A percentile compares a stretch with the other conserved stretches of the same genome.
These are phyloP conservation scores for Chrysopogon serrulatus DNA, from an alignment of 176 grass and related monocot genomes.

Conservation along the genomic window DNA sequence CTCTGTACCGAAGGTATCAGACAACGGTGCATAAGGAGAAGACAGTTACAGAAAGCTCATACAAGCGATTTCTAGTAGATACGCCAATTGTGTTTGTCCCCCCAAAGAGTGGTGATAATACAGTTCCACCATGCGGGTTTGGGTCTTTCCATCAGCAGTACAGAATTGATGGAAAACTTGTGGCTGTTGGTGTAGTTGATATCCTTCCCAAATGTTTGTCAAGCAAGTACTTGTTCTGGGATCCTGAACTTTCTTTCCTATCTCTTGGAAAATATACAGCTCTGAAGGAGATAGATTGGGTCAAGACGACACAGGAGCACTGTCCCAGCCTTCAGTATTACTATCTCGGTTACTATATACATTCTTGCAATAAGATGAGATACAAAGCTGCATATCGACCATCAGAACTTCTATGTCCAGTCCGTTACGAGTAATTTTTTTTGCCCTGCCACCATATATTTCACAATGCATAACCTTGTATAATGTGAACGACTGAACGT, in stretches of 20 bases:
- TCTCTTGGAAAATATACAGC: slow-evolving; percentile 95
- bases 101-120: slow-evolving; percentile 49
- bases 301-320: slow-evolving; percentile 56
- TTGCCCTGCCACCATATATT: not conserved
- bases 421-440: slow-evolving; percentile 72
- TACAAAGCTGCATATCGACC: slow-evolving; percentile 96
- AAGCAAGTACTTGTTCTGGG: slow-evolving; percentile 99
- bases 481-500: not conserved
- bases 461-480: not conserved
- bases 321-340: slow-evolving; percentile 84
- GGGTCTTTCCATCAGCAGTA: slow-evolving; percentile 99
- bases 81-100: slow-evolving; percentile 74
- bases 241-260: slow-evolving; percentile 90
- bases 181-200: slow-evolving; percentile 96
- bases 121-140: slow-evolving; percentile 67
- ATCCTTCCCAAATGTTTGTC: slow-evolving; percentile 93
- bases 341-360: slow-evolving; percentile 98
- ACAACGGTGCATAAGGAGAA: slow-evolving; percentile 84
- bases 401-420: slow-evolving; percentile 91
- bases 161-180: slow-evolving; percentile 89
- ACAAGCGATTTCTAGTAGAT: slow-evolving; percentile 81
- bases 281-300: slow-evolving; percentile 85
- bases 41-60: slow-evolving; percentile 67
- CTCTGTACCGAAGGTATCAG: slow-evolving; percentile 83
- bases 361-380: slow-evolving; percentile 97